Evolutionary conservation across 1,284 basidiomycete species (phyloP).

Genomic region (Ganoderma sp.): DNA sequence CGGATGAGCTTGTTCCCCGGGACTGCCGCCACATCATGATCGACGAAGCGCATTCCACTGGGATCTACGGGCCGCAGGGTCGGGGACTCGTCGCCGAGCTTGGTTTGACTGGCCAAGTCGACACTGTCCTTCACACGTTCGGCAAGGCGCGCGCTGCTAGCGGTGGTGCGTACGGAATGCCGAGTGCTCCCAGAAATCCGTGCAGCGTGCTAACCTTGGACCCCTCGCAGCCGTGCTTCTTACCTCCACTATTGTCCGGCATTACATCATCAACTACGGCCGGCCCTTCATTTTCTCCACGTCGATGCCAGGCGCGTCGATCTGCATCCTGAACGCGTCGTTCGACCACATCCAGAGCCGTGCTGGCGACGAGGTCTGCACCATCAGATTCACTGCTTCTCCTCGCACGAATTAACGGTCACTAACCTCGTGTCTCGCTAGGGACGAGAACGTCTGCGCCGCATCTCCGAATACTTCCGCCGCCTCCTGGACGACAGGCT

Average conservation of each 20-base stretch:
- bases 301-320: constrained; percentile 72
- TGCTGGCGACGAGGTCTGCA: constrained; percentile 22
- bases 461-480: constrained; percentile 23
- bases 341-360: constrained; percentile 27
- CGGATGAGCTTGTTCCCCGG: constrained; percentile 49
- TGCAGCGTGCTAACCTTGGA: not conserved
- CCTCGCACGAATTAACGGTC: not conserved
- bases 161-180: constrained; percentile 63
- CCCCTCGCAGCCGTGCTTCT: constrained; percentile 71
- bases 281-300: constrained; percentile 89
- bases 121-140: constrained; percentile 69
- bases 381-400: not conserved
- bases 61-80: constrained; percentile 78
- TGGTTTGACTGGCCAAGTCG: constrained; percentile 51
- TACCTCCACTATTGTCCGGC: constrained; percentile 68
- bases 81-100: constrained; percentile 67
- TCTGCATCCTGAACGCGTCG: constrained; percentile 40
- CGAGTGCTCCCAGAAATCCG: not conserved
- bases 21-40: constrained; percentile 72
- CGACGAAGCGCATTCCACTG: constrained; percentile 88
- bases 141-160: constrained; percentile 69
- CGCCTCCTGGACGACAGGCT: constrained; percentile 16
- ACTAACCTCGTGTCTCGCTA: not conserved
- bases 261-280: constrained; percentile 90
- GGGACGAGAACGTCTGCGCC: constrained; percentile 13